Percentiles rank a stretch among this genome's conserved stretches.
Evolutionary conservation across 2,329 filamentous ascomycete species (phyloP).

Genomic region (Aspergillus latus): DNA sequence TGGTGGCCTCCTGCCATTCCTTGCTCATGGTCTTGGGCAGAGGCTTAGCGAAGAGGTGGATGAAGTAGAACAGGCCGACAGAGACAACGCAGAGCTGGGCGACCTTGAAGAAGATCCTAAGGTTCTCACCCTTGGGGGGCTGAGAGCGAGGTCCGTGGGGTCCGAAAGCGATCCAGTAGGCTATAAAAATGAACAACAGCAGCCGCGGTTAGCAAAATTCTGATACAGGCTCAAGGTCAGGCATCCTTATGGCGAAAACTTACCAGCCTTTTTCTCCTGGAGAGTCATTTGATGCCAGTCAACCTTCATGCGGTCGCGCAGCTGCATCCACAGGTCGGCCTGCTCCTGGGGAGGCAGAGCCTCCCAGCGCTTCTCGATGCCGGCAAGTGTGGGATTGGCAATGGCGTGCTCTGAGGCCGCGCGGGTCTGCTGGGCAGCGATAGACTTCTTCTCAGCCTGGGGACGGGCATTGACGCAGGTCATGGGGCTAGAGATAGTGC

Average conservation of each 20-base stretch:
- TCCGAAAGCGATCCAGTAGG: slow-evolving; percentile 98
- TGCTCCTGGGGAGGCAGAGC: slow-evolving; percentile 97
- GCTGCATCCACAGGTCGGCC: slow-evolving; percentile 97
- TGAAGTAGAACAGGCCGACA: slow-evolving; percentile 67
- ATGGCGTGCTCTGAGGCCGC: slow-evolving; percentile 79
- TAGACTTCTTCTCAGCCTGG: slow-evolving; percentile 34
- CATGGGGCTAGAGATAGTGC: slow-evolving; percentile 34
- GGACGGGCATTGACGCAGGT: slow-evolving; percentile 39
- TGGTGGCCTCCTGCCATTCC: slow-evolving; percentile 94
- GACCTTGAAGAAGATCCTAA: slow-evolving; percentile 75
- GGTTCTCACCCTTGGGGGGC: slow-evolving; percentile 78
- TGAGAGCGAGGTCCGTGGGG: slow-evolving; percentile 88
- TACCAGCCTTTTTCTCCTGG: slow-evolving; percentile 99
- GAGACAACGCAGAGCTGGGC: slow-evolving; percentile 65
- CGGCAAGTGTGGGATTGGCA: slow-evolving; percentile 93
- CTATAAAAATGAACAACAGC: slow-evolving; percentile 51
- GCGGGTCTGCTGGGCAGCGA: slow-evolving; percentile 53
- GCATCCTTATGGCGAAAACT: slow-evolving; percentile 46
- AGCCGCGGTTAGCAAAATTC: slow-evolving; percentile 26
- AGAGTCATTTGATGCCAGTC: slow-evolving; percentile 94
- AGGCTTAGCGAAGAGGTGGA: slow-evolving; percentile 70
- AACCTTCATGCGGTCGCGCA: slow-evolving; percentile 97
- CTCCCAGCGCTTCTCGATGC: slow-evolving; percentile 99
- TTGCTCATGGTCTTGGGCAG: slow-evolving; percentile 85
- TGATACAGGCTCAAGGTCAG: slow-evolving; percentile 2